These are phyloP conservation scores for Xylaria sp. DNA, from an alignment of 2,329 filamentous ascomycete species.

Conservation along the genomic window DNA sequence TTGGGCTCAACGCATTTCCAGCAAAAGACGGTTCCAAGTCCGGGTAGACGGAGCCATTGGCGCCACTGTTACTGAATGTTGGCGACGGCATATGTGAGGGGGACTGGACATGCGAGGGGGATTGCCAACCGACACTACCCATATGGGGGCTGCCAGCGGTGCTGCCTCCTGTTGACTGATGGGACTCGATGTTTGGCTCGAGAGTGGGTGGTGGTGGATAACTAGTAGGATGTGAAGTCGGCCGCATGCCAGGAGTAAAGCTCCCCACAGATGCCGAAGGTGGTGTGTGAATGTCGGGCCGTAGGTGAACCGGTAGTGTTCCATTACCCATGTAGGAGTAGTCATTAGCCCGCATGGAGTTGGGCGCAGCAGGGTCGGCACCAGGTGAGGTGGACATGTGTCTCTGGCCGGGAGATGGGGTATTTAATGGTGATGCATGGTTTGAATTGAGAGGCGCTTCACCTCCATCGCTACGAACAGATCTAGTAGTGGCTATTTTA, in stretches of 20 bases:
- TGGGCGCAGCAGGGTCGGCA: constrained; percentile 76
- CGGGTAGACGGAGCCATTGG: constrained; percentile 74
- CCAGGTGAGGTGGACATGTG: constrained; percentile 82
- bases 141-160: constrained; percentile 89
- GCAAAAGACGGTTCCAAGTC: constrained; percentile 81
- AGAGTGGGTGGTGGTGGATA: constrained; percentile 88
- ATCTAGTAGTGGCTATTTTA: constrained; percentile 54
- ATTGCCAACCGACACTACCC: constrained; percentile 84
- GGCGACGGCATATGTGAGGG: constrained; percentile 73
- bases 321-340: constrained; percentile 83
- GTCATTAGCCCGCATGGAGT: constrained; percentile 76
- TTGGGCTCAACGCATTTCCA: constrained; percentile 68
- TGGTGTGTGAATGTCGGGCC: constrained; percentile 74
- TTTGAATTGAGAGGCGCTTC: constrained; percentile 71
- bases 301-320: constrained; percentile 84
- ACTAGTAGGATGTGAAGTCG: constrained; percentile 86
- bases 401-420: constrained; percentile 85
- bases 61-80: constrained; percentile 70
- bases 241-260: constrained; percentile 67
- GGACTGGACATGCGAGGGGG: constrained; percentile 64
- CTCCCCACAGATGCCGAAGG: constrained; percentile 77
- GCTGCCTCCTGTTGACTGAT: constrained; percentile 73
- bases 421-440: constrained; percentile 79
- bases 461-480: constrained; percentile 75
- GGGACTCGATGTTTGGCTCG: constrained; percentile 85